Percentiles rank a stretch among this genome's conserved stretches.
Conservation (phyloP, 2,329 filamentous ascomycete genomes). For the Aspergillus japonicus region DNA sequence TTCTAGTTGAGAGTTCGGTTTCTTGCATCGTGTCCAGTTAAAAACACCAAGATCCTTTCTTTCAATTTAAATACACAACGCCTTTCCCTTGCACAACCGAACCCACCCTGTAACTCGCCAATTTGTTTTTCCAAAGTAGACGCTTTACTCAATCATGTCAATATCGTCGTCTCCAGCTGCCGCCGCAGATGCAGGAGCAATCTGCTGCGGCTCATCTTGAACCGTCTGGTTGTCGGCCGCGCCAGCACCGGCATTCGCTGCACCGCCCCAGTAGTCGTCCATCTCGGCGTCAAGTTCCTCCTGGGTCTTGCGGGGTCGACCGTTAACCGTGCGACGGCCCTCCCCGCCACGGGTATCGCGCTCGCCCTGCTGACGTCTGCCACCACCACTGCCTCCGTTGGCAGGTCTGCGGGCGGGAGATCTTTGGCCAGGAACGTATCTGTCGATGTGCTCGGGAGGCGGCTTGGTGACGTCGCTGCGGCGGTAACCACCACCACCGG, state of each 20-base stretch:
- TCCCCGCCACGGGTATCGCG: conserved; percentile 23
- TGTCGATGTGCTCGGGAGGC: conserved; percentile 68
- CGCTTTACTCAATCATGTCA: conserved; percentile 67
- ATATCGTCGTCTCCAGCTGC: conserved; percentile 56
- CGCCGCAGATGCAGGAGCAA: conserved; percentile 32
- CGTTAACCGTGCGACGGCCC: conserved; percentile 49
- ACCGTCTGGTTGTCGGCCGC: conserved; percentile 37
- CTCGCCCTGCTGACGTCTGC: conserved; percentile 41
- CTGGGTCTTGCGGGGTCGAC: conserved; percentile 75
- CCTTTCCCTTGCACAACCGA: no score
- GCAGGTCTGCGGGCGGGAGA: conserved; percentile 42
- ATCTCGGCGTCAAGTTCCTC: conserved; percentile 95
- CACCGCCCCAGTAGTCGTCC: conserved; percentile 82
- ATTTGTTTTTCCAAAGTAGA: neutral
- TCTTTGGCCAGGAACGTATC: conserved; percentile 68
- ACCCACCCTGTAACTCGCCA: no score
- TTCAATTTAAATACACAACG: no score
- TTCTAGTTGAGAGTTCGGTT: no score
- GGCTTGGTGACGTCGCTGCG: conserved; percentile 57
- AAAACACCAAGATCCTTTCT: no score
- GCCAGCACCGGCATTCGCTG: conserved; percentile 39
- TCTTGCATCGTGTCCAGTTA: no score
- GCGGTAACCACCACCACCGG: conserved; percentile 45
- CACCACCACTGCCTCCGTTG: conserved; percentile 36
- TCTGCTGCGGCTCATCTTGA: conserved; percentile 24